Evolutionary conservation across 148 eudicot species (phyloP).

Genomic region (Nepenthes mirabilis): DNA sequence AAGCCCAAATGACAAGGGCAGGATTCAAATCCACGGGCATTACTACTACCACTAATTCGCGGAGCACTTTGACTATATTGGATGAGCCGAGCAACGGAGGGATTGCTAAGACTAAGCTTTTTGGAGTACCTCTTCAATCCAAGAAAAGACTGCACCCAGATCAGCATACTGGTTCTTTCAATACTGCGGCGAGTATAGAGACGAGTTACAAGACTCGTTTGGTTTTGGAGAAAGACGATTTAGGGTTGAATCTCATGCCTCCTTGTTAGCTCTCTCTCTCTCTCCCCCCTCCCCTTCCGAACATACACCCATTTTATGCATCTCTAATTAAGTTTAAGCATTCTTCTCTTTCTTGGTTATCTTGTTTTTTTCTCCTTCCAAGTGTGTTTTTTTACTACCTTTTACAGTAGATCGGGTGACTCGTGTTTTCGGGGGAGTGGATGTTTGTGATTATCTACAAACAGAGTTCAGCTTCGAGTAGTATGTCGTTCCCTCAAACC

Average conservation of each 20-base stretch:
- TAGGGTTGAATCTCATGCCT: constrained; percentile 89
- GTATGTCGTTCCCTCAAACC: too few species aligned
- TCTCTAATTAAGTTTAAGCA: too few species aligned
- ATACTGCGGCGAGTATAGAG: not conserved
- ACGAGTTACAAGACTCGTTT: constrained; percentile 44
- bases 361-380: too few species aligned
- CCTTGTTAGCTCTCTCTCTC: constrained; percentile 25
- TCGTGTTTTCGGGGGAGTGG: too few species aligned
- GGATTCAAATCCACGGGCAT: not conserved
- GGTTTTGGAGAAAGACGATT: constrained; percentile 64
- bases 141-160: constrained; percentile 71
- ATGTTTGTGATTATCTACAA: too few species aligned
- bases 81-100: constrained; percentile 6
- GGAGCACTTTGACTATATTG: constrained; percentile 3
- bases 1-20: not conserved
- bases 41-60: constrained; percentile 6
- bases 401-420: too few species aligned
- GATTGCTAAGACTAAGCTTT: constrained; percentile 36
- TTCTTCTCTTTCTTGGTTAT: too few species aligned
- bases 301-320: too few species aligned
- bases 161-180: constrained; percentile 4
- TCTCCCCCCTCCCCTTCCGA: not conserved
- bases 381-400: too few species aligned
- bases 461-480: too few species aligned
- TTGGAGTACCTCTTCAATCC: constrained; percentile 53